Evolutionary conservation across 768 basidiomycete species (phyloP), one percentile per base, ranked within the genome.

Genomic region (Naematelia aurantialba): DNA sequence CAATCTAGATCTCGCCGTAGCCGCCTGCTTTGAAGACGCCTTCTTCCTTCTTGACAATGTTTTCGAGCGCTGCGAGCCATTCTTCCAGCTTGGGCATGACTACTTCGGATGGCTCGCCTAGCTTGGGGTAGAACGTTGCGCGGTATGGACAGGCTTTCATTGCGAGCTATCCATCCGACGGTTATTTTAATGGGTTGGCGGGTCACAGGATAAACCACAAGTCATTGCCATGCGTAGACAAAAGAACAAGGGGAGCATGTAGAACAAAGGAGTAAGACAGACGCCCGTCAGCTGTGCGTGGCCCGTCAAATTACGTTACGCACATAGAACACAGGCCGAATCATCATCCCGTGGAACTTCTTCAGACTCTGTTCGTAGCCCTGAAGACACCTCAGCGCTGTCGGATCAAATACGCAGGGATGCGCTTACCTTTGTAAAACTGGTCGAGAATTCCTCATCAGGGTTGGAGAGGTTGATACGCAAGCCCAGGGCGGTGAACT

Each of bases 301-400:
- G 8, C 8, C 8, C 8, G 17, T 17, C 8, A 17, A 8, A 39
- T 39, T 17, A 39, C 17, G 34, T 39, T 47, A 81, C 84, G 59
- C 61, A 85, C 85, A 10, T 79, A 66, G 75, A 86, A 86, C 58
- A 84, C 62, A 44, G 80, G 81, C 63, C 80, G 78, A 44, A 85
- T 80, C 65, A 87, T 83, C 60, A 76, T 69, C 0, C 69, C 67
- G 77, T 99, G 94, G 79, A 86, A 85, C 69, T 86, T 81, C 80
- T 87, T 92, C 74, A 99, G 80, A 13, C 89, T 92, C 10, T 65
- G 81, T 21, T 86, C 87, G 75, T 99, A 99, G 0, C 89, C 83
- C 46, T 39, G 17, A n/a, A n/a, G n/a, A n/a, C n/a, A n/a, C n/a
- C n/a, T n/a, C n/a, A n/a, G 34, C 17, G 34, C 8, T 39, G 34